Base-by-base conservation (phyloP, 148 eudicot genomes). In the Rheum nobile region DNA sequence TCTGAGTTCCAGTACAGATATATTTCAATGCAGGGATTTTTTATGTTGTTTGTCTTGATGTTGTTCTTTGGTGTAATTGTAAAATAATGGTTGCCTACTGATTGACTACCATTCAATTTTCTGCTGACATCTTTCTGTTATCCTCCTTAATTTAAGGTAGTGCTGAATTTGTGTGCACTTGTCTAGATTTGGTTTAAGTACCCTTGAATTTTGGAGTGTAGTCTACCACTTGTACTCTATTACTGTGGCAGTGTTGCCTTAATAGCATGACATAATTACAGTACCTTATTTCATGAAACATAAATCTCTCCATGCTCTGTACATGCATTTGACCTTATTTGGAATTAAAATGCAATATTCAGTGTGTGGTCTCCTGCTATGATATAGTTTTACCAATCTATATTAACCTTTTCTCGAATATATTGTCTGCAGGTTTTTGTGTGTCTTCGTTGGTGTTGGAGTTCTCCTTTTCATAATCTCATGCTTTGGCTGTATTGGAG, bases 401-500 rank as follows among this genome's bases (percentile, higher is more conserved):
- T 37, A 43, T 63, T 11, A 72, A 34, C 13, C 26, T 68, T 16
- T 63, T 72, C 37, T 42, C 32, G 74, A 59, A 67, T n/a, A 57
- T 57, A 57, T 26, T 26, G 11, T 26, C 72, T 83, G 84, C 93
- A 94, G 98, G 98, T 94, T 94, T 84, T 81, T 94, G 71, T 91
- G 84, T 78, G 75, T 89, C 21, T 94, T 91, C 83, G 80, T 82
- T 61, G 96, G 91, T 55, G 83, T 84, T 75, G 97, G 97, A 28
- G 86, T 47, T 67, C 72, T 85, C 79, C 86, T 94, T 75, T 87
- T 91, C 77, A 75, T 91, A 47, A 77, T 91, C 81, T 87, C 97
- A 59, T 94, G 97, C 79, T 89, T 80, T 78, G 98, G 98, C 61
- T 95, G 97, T 77, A 90, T 95, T 78, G 98, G 89, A 79, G 87